These are phyloP conservation scores for Phytomonas sp. DNA, from an alignment of 208 protist genomes.

Conservation along the genomic window DNA sequence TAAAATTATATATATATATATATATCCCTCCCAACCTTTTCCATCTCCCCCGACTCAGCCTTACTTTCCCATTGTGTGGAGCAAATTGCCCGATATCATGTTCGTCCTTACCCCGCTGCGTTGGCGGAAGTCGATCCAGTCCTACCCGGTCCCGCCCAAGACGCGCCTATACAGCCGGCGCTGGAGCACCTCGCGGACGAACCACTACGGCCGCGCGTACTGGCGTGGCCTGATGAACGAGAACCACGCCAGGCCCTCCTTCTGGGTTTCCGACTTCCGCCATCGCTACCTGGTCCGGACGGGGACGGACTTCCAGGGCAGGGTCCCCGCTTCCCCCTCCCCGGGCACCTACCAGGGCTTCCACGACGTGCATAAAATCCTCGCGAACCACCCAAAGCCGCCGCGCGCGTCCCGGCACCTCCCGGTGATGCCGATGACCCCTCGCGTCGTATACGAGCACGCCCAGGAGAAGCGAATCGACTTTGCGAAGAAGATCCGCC, in stretches of 20 bases:
- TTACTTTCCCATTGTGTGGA: background rate
- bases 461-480: constrained; percentile 78
- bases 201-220: constrained; percentile 75
- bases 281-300: constrained; percentile 79
- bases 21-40: background rate
- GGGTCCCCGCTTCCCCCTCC: constrained; percentile 71
- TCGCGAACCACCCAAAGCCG: constrained; percentile 84
- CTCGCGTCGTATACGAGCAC: constrained; percentile 85
- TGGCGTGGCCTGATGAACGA: constrained; percentile 79
- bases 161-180: constrained; percentile 54
- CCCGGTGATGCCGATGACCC: constrained; percentile 86
- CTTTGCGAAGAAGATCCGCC: constrained; percentile 67
- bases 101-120: constrained; percentile 29
- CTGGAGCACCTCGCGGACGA: constrained; percentile 77
- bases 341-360: constrained; percentile 87
- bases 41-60: background rate
- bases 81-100: constrained; percentile 18
- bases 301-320: constrained; percentile 79
- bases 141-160: constrained; percentile 75
- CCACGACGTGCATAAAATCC: constrained; percentile 77
- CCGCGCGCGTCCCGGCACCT: constrained; percentile 84
- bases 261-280: constrained; percentile 89
- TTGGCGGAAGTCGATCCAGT: constrained; percentile 53
- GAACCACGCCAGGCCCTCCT: constrained; percentile 71
- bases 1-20: constrained; percentile 1